Conservation (phyloP, 2,329 filamentous ascomycete species). For the Ascochyta lentis region DNA sequence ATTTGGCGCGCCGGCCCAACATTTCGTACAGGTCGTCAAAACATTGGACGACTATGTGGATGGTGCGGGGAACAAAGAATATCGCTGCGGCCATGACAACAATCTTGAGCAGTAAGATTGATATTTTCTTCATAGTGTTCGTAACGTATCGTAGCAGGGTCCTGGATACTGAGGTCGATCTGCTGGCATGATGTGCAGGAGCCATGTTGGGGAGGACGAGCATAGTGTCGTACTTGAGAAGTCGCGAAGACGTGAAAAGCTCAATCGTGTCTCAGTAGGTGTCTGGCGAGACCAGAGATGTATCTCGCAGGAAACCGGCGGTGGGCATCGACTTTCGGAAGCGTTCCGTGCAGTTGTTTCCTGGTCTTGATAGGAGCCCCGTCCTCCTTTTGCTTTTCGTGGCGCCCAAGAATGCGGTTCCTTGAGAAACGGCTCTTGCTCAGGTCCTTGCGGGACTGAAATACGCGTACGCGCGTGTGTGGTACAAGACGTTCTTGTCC, state of each 20-base stretch:
- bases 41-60: constrained; percentile 18
- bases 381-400: background rate
- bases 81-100: constrained; percentile 7
- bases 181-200: background rate
- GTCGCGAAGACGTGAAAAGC: background rate
- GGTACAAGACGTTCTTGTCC: background rate
- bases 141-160: background rate
- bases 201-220: constrained; percentile 14
- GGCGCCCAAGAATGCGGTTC: background rate
- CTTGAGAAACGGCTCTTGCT: background rate
- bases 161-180: background rate
- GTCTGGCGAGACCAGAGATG: background rate
- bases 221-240: background rate
- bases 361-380: background rate
- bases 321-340: background rate
- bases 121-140: background rate
- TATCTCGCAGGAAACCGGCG: background rate
- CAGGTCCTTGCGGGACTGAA: background rate
- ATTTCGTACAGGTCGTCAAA: constrained; percentile 12
- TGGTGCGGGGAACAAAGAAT: constrained; percentile 7
- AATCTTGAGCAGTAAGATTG: background rate
- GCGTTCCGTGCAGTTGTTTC: background rate
- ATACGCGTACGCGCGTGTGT: constrained; percentile 1
- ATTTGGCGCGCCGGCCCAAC: constrained; percentile 16
- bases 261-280: background rate